A percentile compares a stretch with the other conserved stretches of the same genome.
phyloP scores from a whole-genome alignment of 257 asterid species.

The Capsicum baccatum region DNA sequence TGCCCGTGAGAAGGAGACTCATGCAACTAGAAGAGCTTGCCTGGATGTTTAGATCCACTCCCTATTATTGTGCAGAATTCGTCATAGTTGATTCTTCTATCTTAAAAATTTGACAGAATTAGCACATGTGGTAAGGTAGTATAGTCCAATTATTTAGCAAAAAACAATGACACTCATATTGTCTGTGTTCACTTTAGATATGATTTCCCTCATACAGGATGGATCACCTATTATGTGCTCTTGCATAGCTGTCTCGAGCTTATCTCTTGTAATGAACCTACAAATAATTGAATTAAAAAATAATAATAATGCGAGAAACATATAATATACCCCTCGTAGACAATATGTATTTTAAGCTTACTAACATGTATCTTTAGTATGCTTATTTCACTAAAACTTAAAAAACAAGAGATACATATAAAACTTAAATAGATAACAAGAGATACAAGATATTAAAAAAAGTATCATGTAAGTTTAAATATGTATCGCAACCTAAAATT shows the following conservation, averaged over 20 bases:
- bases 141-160: neutral
- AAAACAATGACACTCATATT: conserved; percentile 36
- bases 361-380: too few relatives aligned
- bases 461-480: too few relatives aligned
- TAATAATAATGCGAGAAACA: too few relatives aligned
- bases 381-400: too few relatives aligned
- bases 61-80: conserved; percentile 91
- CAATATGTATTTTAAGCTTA: too few relatives aligned
- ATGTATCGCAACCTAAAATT: too few relatives aligned
- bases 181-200: conserved; percentile 81
- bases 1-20: too few relatives aligned
- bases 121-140: neutral
- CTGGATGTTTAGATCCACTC: conserved; percentile 62
- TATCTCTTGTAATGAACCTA: conserved; percentile 84
- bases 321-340: too few relatives aligned
- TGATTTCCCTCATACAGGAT: conserved; percentile 68
- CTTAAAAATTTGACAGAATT: conserved; percentile 46
- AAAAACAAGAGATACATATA: too few relatives aligned
- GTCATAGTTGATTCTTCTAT: conserved; percentile 80
- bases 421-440: too few relatives aligned
- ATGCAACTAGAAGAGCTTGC: conserved; percentile 31
- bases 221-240: conserved; percentile 76
- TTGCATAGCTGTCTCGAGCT: conserved; percentile 78
- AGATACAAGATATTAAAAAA: too few relatives aligned
- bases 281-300: too few relatives aligned